Conservation (phyloP, 148 eudicot genomes). For the Bassia scoparia region DNA sequence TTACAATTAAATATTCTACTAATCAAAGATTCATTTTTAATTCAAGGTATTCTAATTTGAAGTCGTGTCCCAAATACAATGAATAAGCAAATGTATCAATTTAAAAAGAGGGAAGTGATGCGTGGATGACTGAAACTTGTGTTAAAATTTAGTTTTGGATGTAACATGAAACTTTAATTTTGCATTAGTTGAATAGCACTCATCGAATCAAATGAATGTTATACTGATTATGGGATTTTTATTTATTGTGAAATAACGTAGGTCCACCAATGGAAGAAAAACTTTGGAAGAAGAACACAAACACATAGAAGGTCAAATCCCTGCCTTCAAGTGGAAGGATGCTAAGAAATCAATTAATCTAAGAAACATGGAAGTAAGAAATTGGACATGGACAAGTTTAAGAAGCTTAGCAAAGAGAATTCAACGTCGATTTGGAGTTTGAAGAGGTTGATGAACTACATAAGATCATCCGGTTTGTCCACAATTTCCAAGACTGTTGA, state of each 20-base stretch:
- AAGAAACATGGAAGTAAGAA: conserved; percentile 43
- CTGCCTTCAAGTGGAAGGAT: conserved; percentile 37
- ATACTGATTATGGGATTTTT: no score
- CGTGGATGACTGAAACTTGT: no score
- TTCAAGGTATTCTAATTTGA: no score
- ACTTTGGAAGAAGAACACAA: conserved; percentile 27
- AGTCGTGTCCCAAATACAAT: no score
- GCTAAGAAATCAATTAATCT: conserved; percentile 29
- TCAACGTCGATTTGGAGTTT: conserved; percentile 52
- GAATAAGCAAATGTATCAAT: no score
- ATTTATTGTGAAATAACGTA: background rate
- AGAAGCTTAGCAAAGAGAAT: conserved; percentile 43
- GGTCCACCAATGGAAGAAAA: conserved; percentile 60
- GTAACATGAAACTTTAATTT: no score
- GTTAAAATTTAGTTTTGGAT: no score
- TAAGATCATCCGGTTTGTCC: conserved; percentile 50
- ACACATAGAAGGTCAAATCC: conserved; percentile 34
- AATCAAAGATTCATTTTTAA: no score
- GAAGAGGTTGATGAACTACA: conserved; percentile 50
- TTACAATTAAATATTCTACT: no score
- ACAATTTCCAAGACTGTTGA: conserved; percentile 58
- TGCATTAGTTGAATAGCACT: no score
- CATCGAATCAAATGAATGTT: no score
- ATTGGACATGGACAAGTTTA: conserved; percentile 53
- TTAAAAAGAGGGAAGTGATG: no score